These are phyloP conservation scores for Hypoxylon subgilvum DNA, from an alignment of 495 filamentous ascomycete genomes.

Conservation along the genomic window DNA sequence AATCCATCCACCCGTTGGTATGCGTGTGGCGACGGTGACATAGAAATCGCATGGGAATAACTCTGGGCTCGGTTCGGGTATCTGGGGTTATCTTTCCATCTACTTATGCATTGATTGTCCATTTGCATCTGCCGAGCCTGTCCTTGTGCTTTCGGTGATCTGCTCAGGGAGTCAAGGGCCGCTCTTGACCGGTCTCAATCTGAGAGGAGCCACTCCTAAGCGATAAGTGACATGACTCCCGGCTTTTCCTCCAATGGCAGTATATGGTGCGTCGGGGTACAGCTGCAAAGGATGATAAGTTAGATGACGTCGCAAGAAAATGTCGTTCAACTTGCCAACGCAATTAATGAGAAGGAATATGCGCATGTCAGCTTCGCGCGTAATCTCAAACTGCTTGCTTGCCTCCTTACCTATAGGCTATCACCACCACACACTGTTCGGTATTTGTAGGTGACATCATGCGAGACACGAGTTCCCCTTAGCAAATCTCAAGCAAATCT, in stretches of 20 bases:
- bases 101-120: constrained; percentile 3
- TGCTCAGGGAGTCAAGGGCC: background rate
- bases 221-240: constrained; percentile 37
- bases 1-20: background rate
- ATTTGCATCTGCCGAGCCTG: constrained; percentile 19
- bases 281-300: no score
- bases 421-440: constrained; percentile 6
- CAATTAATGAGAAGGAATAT: background rate
- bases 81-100: constrained; percentile 11
- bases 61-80: constrained; percentile 13
- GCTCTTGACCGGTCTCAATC: constrained; percentile 28
- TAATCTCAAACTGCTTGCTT: constrained; percentile 9
- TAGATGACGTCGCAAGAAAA: constrained; percentile 20
- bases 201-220: constrained; percentile 6
- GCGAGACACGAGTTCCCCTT: constrained; percentile 27
- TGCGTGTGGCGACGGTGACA: constrained; percentile 13
- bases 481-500: constrained; percentile 33
- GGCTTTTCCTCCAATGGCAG: constrained; percentile 11
- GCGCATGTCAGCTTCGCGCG: constrained; percentile 15
- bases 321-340: no score
- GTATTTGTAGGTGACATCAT: constrained; percentile 30
- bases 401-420: background rate
- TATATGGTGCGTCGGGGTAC: background rate
- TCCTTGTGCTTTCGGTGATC: constrained; percentile 14
- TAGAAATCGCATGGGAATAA: no score